Percentiles rank a stretch among this genome's conserved stretches.
Conservation (phyloP, 768 basidiomycete genomes). For the Panaeolus cyanescens region DNA sequence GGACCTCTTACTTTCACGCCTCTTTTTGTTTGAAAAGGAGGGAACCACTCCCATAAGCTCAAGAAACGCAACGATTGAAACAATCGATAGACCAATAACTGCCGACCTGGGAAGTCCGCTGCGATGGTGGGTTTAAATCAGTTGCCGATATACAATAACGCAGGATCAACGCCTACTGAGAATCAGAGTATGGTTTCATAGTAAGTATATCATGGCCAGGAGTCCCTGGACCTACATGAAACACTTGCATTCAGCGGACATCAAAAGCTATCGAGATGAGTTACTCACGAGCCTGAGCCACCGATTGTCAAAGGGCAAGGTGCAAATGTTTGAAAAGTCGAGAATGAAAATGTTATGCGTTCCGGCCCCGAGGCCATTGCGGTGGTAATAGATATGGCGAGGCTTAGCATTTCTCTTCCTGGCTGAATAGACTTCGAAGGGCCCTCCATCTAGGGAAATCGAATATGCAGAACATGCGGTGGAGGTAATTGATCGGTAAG, state of each 20-base stretch:
- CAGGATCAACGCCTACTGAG: neutral
- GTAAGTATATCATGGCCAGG: too few species aligned
- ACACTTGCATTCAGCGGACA: neutral
- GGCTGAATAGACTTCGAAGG: conserved; percentile 13
- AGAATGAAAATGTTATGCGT: conserved; percentile 19
- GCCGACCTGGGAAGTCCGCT: conserved; percentile 12
- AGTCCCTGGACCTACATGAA: neutral
- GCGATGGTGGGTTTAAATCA: neutral
- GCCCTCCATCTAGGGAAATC: conserved; percentile 9
- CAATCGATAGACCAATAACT: conserved; percentile 13
- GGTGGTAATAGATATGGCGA: conserved; percentile 7
- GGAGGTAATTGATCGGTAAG: conserved; percentile 41
- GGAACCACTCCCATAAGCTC: conserved; percentile 4
- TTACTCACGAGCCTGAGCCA: conserved; percentile 23
- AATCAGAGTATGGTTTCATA: neutral
- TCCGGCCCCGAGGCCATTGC: conserved; percentile 16
- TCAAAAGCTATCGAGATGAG: neutral
- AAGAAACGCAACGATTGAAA: conserved; percentile 12
- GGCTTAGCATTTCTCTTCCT: conserved; percentile 12
- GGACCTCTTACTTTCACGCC: neutral
- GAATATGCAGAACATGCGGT: conserved; percentile 8
- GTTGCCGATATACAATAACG: neutral
- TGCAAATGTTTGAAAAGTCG: conserved; percentile 24
- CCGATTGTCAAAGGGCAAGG: conserved; percentile 22
- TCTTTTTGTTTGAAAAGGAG: neutral